phyloP scores from a whole-genome alignment of 371 early-diverging fungal genomes.

The Umbelopsis sp. region DNA sequence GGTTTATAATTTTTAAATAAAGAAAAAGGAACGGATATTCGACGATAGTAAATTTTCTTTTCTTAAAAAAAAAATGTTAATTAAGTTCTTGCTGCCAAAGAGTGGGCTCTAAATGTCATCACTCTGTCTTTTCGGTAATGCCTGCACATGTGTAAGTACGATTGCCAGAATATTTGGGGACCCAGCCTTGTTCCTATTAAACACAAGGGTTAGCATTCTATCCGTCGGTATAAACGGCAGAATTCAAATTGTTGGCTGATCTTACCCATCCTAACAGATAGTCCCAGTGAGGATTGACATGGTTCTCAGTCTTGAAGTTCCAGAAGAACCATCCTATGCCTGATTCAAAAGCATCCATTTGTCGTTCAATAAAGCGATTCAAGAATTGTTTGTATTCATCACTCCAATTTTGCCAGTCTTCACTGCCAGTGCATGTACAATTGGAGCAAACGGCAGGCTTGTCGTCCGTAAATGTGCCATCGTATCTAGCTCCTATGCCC shows the following conservation, averaged over 20 bases:
- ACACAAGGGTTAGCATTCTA: neutral
- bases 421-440: constrained; percentile 54
- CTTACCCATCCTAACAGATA: constrained; percentile 56
- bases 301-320: constrained; percentile 78
- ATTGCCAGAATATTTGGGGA: constrained; percentile 43
- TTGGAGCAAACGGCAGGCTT: constrained; percentile 33
- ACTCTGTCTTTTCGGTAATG: neutral
- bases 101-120: neutral
- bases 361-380: constrained; percentile 40
- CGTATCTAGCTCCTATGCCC: constrained; percentile 66
- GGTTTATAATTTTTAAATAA: too few relatives aligned
- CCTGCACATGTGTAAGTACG: constrained; percentile 26
- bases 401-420: constrained; percentile 44
- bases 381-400: constrained; percentile 44
- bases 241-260: constrained; percentile 19
- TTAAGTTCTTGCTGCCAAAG: too few relatives aligned
- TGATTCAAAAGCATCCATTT: constrained; percentile 53
- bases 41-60: too few relatives aligned
- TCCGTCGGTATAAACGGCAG: too few relatives aligned
- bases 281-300: constrained; percentile 71
- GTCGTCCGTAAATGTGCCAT: constrained; percentile 51
- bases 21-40: too few relatives aligned
- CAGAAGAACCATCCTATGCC: constrained; percentile 78
- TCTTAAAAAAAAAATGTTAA: too few relatives aligned
- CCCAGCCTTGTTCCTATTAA: constrained; percentile 48